These are phyloP conservation scores for Phytophthora foliorum DNA, from an alignment of 352 stramenopile species.

Conservation along the genomic window DNA sequence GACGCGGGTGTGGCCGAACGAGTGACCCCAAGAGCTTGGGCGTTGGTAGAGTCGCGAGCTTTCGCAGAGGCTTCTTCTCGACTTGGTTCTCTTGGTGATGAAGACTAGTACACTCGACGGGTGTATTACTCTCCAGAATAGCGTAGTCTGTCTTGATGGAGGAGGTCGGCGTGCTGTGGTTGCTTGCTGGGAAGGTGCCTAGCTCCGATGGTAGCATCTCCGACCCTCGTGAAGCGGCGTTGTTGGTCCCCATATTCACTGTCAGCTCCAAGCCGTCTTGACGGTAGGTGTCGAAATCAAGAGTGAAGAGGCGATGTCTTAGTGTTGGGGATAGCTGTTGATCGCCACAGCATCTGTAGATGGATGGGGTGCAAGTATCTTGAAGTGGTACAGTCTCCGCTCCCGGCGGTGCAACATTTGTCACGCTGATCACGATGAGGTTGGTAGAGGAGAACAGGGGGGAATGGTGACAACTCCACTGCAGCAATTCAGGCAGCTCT, in stretches of 20 bases:
- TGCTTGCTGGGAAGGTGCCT: neutral
- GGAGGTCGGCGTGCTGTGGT: slow-evolving; percentile 9
- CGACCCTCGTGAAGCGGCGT: slow-evolving; percentile 4
- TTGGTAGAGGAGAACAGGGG: too few species aligned
- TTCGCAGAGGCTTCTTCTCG: slow-evolving; percentile 2
- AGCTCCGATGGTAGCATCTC: slow-evolving; percentile 9
- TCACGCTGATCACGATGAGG: neutral
- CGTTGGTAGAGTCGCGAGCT: slow-evolving; percentile 15
- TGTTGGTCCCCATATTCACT: slow-evolving; percentile 13
- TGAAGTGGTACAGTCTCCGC: slow-evolving; percentile 21
- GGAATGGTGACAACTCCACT: too few species aligned
- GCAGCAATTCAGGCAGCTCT: too few species aligned
- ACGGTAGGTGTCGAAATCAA: neutral
- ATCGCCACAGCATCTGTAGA: slow-evolving; percentile 5
- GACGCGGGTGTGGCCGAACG: neutral
- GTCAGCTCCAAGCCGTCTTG: neutral
- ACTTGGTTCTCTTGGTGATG: slow-evolving; percentile 11
- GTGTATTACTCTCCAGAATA: slow-evolving; percentile 33
- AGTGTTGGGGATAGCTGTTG: slow-evolving; percentile 2
- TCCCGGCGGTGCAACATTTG: slow-evolving; percentile 10
- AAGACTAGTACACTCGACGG: slow-evolving; percentile 32
- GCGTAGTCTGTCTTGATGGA: slow-evolving; percentile 25
- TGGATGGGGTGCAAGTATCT: slow-evolving; percentile 15
- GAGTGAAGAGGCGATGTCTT: slow-evolving; percentile 3
- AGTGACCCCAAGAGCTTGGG: slow-evolving; percentile 32